These are phyloP conservation scores for Diaporthe batatas DNA, from an alignment of 2,329 filamentous ascomycete genomes.

Conservation along the genomic window DNA sequence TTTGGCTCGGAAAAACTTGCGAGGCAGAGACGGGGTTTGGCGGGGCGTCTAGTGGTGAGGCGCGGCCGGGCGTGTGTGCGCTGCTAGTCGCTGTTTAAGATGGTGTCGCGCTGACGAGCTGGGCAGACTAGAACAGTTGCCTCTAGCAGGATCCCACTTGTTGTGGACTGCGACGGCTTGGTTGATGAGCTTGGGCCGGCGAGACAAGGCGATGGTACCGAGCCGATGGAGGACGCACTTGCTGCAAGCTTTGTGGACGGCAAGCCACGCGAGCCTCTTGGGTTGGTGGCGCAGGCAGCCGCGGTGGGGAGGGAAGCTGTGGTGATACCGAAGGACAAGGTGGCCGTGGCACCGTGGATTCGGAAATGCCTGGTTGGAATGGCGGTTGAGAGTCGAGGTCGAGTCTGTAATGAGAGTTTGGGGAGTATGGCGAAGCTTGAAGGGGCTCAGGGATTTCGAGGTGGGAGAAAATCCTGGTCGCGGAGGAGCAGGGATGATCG, in stretches of 20 bases:
- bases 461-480: constrained; percentile 31
- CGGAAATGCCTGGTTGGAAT: constrained; percentile 32
- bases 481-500: constrained; percentile 41
- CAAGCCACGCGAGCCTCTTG: constrained; percentile 22
- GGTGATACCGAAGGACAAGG: constrained; percentile 30
- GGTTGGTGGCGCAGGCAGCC: constrained; percentile 27
- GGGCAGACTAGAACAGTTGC: background rate
- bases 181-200: background rate
- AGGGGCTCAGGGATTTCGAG: constrained; percentile 28
- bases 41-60: background rate
- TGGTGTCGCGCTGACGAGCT: background rate
- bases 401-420: constrained; percentile 19
- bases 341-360: constrained; percentile 19
- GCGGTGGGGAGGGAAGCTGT: constrained; percentile 12
- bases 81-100: background rate
- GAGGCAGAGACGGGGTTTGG: constrained; percentile 12
- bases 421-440: constrained; percentile 31
- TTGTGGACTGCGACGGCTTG: background rate
- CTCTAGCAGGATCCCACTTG: background rate
- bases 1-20: constrained; percentile 10
- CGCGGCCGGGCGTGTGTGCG: constrained; percentile 5
- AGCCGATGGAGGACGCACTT: background rate
- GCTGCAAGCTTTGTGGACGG: constrained; percentile 4
- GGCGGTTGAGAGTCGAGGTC: constrained; percentile 16
- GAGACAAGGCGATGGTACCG: background rate